A percentile compares a stretch with the other conserved stretches of the same genome.
These are phyloP conservation scores for Boletus sp. DNA, from an alignment of 768 basidiomycete genomes.

Conservation along the genomic window DNA sequence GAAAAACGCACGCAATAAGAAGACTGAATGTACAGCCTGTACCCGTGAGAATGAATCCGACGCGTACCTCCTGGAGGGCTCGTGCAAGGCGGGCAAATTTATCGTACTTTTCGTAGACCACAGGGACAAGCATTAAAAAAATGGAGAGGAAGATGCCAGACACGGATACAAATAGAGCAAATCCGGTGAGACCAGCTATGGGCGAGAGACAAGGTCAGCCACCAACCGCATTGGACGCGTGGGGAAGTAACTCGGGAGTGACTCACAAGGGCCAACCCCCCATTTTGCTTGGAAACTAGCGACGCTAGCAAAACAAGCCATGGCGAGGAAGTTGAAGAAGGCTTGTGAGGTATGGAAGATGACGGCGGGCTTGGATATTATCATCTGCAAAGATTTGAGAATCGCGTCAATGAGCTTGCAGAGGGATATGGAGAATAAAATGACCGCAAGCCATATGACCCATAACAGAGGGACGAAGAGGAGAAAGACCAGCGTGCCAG, in stretches of 20 bases:
- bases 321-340: constrained; percentile 91
- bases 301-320: constrained; percentile 88
- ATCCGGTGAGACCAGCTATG: constrained; percentile 80
- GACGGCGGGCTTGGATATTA: constrained; percentile 79
- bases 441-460: constrained; percentile 70
- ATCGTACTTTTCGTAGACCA: constrained; percentile 83
- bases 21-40: constrained; percentile 63
- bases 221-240: background rate
- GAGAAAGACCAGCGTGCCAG: constrained; percentile 54
- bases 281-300: constrained; percentile 87
- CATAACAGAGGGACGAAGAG: constrained; percentile 63
- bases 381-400: constrained; percentile 55
- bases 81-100: constrained; percentile 73
- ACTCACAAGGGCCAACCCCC: constrained; percentile 82
- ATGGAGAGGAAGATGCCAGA: constrained; percentile 67
- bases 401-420: constrained; percentile 16
- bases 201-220: constrained; percentile 12
- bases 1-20: constrained; percentile 66
- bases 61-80: constrained; percentile 77
- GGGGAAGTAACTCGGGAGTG: background rate
- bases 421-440: constrained; percentile 12
- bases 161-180: constrained; percentile 79
- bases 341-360: constrained; percentile 73
- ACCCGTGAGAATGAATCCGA: constrained; percentile 78
- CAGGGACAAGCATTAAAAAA: constrained; percentile 74